Evolutionary conservation across 2,329 filamentous ascomycete species (phyloP).

Genomic region (Pyricularia grisea): DNA sequence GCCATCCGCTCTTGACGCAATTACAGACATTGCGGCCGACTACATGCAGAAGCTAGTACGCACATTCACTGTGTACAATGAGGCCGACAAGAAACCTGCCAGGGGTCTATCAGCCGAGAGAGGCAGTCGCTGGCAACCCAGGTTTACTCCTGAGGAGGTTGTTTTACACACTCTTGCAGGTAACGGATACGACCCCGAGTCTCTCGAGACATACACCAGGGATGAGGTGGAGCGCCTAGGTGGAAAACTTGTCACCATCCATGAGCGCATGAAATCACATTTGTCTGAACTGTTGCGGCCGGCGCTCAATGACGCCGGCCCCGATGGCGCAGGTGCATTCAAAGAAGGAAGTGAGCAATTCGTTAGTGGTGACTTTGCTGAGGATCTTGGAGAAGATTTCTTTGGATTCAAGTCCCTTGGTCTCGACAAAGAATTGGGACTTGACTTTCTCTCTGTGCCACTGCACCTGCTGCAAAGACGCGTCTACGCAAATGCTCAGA

Average conservation of each 20-base stretch:
- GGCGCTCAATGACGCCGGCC: conserved; percentile 69
- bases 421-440: conserved; percentile 80
- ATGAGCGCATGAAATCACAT: conserved; percentile 91
- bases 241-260: conserved; percentile 69
- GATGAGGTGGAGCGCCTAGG: conserved; percentile 87
- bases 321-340: conserved; percentile 84
- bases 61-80: conserved; percentile 73
- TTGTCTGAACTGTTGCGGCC: conserved; percentile 89
- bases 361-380: conserved; percentile 84
- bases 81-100: conserved; percentile 66
- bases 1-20: conserved; percentile 81
- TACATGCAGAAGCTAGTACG: conserved; percentile 80
- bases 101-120: conserved; percentile 27
- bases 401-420: conserved; percentile 96
- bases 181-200: conserved; percentile 72
- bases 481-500: conserved; percentile 76
- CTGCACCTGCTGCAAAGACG: conserved; percentile 88
- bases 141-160: conserved; percentile 77
- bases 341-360: conserved; percentile 97
- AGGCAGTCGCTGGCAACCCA: conserved; percentile 42
- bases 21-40: conserved; percentile 81
- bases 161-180: conserved; percentile 78
- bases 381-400: conserved; percentile 97
- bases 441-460: conserved; percentile 81
- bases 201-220: conserved; percentile 76